Conservation (phyloP, 306 rosid species). For the Casuarina cunninghamiana region DNA sequence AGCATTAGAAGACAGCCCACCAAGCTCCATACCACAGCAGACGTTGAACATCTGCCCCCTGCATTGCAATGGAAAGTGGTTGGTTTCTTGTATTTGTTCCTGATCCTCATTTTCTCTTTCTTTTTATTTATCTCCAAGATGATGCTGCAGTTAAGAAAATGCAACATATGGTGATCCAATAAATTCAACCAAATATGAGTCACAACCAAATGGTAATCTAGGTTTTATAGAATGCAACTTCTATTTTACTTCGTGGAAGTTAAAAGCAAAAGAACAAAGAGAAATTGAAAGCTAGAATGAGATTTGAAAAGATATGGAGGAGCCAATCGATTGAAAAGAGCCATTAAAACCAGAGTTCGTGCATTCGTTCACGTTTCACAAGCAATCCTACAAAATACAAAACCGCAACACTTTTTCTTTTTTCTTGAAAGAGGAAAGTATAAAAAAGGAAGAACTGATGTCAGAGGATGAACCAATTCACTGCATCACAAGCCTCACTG, state of each 20-base stretch:
- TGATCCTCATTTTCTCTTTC: constrained; percentile 81
- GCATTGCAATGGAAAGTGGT: constrained; percentile 69
- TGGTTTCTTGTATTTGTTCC: constrained; percentile 83
- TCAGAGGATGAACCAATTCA: not conserved
- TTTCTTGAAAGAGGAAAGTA: not conserved
- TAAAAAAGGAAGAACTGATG: not conserved
- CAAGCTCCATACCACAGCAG: constrained; percentile 67
- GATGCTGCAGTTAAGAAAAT: constrained; percentile 68
- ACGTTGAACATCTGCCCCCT: constrained; percentile 69
- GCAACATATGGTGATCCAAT: constrained; percentile 65
- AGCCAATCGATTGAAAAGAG: not conserved
- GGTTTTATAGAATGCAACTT: not conserved
- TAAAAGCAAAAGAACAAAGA: not conserved
- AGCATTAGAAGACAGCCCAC: constrained; percentile 74
- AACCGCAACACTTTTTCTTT: not conserved
- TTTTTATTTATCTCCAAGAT: constrained; percentile 56
- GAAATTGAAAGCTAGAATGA: not conserved
- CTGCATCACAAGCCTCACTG: not conserved
- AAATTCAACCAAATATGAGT: constrained; percentile 39
- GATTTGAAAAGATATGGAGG: not conserved
- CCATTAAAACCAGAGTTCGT: not conserved
- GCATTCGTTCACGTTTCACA: not conserved
- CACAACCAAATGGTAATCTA: constrained; percentile 25
- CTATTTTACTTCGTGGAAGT: constrained; percentile 6
- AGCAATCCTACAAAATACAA: not conserved